A percentile compares a stretch with the other conserved stretches of the same genome.
These are phyloP conservation scores for Pseudocercospora fijiensis DNA, from an alignment of 2,329 filamentous ascomycete genomes.

Conservation along the genomic window DNA sequence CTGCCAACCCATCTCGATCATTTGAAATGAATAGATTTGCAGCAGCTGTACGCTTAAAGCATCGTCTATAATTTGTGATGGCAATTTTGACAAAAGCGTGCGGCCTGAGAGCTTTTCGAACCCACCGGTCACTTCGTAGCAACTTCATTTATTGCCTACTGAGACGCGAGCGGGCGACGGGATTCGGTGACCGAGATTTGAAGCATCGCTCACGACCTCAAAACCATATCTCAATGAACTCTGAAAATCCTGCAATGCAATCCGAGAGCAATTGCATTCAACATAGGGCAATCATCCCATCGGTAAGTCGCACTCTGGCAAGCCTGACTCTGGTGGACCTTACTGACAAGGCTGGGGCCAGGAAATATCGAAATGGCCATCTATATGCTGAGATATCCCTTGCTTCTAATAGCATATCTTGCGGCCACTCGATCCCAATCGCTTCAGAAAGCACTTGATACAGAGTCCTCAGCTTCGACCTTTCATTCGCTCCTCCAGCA, in stretches of 20 bases:
- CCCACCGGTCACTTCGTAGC: not conserved
- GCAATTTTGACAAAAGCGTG: not conserved
- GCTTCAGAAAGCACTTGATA: not conserved
- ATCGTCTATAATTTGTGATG: not conserved
- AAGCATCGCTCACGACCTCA: not conserved
- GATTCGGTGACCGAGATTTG: not conserved
- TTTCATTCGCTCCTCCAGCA: not conserved
- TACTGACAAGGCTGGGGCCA: not conserved
- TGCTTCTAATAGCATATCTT: not conserved
- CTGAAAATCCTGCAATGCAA: not conserved
- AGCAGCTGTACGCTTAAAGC: not conserved
- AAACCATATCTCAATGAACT: not conserved
- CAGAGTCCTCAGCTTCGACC: not conserved
- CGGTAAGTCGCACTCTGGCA: not conserved
- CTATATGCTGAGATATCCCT: not conserved
- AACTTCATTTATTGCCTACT: too few relatives aligned
- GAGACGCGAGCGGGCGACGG: not conserved
- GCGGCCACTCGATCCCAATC: not conserved
- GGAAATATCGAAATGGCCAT: not conserved
- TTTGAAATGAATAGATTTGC: not conserved
- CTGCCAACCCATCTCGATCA: not conserved
- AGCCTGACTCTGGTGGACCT: not conserved
- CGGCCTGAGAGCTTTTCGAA: not conserved
- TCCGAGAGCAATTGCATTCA: not conserved
- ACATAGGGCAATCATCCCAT: not conserved